Evolutionary conservation across 768 basidiomycete species (phyloP).

Genomic region (Termitomyces sp.): DNA sequence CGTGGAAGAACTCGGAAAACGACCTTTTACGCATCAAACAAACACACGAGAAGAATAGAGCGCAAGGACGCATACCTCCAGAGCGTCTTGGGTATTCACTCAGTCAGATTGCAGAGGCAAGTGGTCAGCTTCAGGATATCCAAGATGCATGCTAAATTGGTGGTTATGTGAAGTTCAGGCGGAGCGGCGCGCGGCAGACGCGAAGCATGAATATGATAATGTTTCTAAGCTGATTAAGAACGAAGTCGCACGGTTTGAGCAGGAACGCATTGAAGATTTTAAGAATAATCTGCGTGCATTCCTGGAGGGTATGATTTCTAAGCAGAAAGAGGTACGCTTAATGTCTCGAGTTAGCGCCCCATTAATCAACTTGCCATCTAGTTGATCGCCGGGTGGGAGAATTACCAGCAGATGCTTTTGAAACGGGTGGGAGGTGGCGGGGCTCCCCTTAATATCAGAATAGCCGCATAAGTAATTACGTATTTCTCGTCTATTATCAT

Average conservation of each 20-base stretch:
- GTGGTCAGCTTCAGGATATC: constrained; percentile 14
- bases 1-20: constrained; percentile 78
- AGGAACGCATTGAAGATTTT: constrained; percentile 92
- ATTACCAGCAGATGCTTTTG: constrained; percentile 71
- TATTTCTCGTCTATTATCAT: not conserved
- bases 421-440: constrained; percentile 22
- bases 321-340: constrained; percentile 71
- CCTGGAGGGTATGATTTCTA: constrained; percentile 80
- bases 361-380: constrained; percentile 23
- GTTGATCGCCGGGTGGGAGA: constrained; percentile 80
- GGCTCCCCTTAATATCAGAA: constrained; percentile 12
- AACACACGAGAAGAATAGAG: constrained; percentile 77
- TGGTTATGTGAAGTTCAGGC: constrained; percentile 43
- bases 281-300: constrained; percentile 80
- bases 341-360: too few species aligned
- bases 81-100: constrained; percentile 76
- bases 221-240: constrained; percentile 85
- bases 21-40: constrained; percentile 72
- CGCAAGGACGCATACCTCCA: constrained; percentile 67
- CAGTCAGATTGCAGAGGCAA: constrained; percentile 76
- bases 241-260: constrained; percentile 89
- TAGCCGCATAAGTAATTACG: not conserved
- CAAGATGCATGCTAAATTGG: not conserved
- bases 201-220: constrained; percentile 86
- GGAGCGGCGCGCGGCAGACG: constrained; percentile 79